Conservation (phyloP, 495 filamentous ascomycete species). For the Annulohypoxylon moriforme region DNA sequence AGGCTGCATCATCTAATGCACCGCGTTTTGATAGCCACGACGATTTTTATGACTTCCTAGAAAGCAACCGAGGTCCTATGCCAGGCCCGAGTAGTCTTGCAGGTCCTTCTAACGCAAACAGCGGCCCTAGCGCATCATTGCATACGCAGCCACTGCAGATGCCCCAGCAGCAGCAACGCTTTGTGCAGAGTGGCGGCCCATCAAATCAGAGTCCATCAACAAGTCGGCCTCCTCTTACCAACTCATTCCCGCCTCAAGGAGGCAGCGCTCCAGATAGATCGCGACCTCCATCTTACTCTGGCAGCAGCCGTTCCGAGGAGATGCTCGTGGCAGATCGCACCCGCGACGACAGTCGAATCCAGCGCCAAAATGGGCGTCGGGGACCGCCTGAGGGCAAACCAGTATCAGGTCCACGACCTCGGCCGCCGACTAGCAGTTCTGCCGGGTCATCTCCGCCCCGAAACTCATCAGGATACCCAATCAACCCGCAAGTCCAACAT, state of each 20-base stretch:
- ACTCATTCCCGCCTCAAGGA: conserved; percentile 38
- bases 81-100: conserved; percentile 8
- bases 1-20: conserved; percentile 10
- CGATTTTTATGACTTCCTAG: conserved; percentile 49
- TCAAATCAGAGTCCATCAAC: conserved; percentile 24
- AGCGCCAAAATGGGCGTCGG: conserved; percentile 46
- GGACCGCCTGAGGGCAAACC: conserved; percentile 23
- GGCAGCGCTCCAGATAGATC: conserved; percentile 30
- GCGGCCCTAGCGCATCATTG: conserved; percentile 16
- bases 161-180: conserved; percentile 43
- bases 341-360: conserved; percentile 25
- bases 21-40: conserved; percentile 48
- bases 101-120: conserved; percentile 18
- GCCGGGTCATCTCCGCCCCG: conserved; percentile 45
- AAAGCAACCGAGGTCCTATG: conserved; percentile 44
- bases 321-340: conserved; percentile 42
- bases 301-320: conserved; percentile 49
- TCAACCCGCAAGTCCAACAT: conserved; percentile 37
- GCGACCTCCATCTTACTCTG: conserved; percentile 44
- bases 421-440: conserved; percentile 41
- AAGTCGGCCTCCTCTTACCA: conserved; percentile 45
- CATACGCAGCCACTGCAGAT: conserved; percentile 31
- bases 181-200: conserved; percentile 15
- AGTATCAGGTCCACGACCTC: conserved; percentile 28
- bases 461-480: conserved; percentile 19